Percentiles rank a stretch among this genome's conserved stretches.
These are phyloP conservation scores for Roridomyces roridus DNA, from an alignment of 768 basidiomycete genomes.

Conservation along the genomic window DNA sequence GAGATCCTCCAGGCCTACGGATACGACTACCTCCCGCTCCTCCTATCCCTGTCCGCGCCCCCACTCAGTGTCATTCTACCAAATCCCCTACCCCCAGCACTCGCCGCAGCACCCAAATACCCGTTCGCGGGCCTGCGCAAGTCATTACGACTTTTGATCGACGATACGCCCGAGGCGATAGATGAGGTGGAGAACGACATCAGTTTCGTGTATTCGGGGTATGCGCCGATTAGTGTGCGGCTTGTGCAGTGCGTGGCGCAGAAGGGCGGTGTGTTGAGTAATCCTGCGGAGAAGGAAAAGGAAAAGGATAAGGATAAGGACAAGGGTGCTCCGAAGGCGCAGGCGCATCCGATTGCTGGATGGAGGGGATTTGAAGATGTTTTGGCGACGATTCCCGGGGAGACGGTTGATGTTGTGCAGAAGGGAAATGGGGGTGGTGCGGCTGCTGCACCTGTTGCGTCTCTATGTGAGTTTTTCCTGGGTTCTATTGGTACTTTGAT, in stretches of 20 bases:
- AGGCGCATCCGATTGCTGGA: slow-evolving; percentile 91
- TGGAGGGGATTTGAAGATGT: slow-evolving; percentile 99
- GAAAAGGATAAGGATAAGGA: slow-evolving; percentile 29
- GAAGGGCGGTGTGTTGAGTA: slow-evolving; percentile 88
- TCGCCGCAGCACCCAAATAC: slow-evolving; percentile 56
- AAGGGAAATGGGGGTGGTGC: slow-evolving; percentile 38
- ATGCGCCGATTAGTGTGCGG: slow-evolving; percentile 91
- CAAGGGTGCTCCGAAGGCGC: slow-evolving; percentile 53
- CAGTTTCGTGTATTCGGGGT: slow-evolving; percentile 95
- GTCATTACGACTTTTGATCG: slow-evolving; percentile 89
- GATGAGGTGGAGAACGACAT: slow-evolving; percentile 93
- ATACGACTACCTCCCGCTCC: slow-evolving; percentile 70
- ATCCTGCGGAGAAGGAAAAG: slow-evolving; percentile 70
- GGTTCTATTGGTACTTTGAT: not conserved
- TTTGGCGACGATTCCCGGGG: slow-evolving; percentile 80
- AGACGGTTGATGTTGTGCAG: slow-evolving; percentile 80
- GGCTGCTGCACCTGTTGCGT: slow-evolving; percentile 33
- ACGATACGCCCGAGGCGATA: slow-evolving; percentile 77
- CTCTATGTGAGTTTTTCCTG: slow-evolving; percentile 37
- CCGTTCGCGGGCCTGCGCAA: slow-evolving; percentile 81
- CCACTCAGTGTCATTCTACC: slow-evolving; percentile 72
- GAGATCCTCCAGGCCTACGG: slow-evolving; percentile 93
- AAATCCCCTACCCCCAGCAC: slow-evolving; percentile 63
- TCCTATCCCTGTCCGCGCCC: slow-evolving; percentile 68
- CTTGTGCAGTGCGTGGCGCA: slow-evolving; percentile 93